phyloP scores from a whole-genome alignment of 192 early-diverging fungal genomes.

The Podila epigama region DNA sequence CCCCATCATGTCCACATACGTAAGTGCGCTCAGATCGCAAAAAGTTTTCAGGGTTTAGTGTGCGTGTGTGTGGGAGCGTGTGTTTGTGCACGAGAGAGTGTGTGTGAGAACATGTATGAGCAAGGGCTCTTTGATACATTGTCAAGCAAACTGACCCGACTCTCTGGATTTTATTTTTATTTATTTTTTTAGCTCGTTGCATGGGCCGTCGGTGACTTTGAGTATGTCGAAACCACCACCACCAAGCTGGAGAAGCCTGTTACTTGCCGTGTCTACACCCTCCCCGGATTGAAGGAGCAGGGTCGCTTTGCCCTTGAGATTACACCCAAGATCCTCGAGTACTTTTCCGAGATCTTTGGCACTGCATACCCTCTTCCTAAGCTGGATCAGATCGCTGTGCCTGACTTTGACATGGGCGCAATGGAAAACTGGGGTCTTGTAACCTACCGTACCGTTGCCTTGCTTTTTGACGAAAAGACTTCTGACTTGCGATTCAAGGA shows the following conservation, averaged over 20 bases:
- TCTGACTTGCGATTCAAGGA: conserved; percentile 81
- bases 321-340: conserved; percentile 81
- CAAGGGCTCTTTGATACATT: not conserved
- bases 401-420: conserved; percentile 83
- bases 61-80: no score
- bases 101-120: no score
- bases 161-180: not conserved
- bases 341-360: conserved; percentile 87
- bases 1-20: conserved; percentile 94
- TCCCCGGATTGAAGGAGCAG: conserved; percentile 78
- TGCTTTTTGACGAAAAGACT: conserved; percentile 84
- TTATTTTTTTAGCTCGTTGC: conserved; percentile 67
- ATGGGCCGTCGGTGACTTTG: conserved; percentile 91
- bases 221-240: conserved; percentile 86
- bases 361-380: conserved; percentile 92
- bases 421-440: conserved; percentile 99
- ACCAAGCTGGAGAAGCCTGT: conserved; percentile 68
- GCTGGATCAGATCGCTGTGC: conserved; percentile 88
- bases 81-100: no score
- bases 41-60: no score
- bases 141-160: not conserved
- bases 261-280: conserved; percentile 86
- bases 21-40: conserved; percentile 50
- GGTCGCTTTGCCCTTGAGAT: conserved; percentile 87
- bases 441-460: conserved; percentile 85